Evolutionary conservation across 2,329 filamentous ascomycete genomes (phyloP).

Genomic region (Escovopsis weberi): DNA sequence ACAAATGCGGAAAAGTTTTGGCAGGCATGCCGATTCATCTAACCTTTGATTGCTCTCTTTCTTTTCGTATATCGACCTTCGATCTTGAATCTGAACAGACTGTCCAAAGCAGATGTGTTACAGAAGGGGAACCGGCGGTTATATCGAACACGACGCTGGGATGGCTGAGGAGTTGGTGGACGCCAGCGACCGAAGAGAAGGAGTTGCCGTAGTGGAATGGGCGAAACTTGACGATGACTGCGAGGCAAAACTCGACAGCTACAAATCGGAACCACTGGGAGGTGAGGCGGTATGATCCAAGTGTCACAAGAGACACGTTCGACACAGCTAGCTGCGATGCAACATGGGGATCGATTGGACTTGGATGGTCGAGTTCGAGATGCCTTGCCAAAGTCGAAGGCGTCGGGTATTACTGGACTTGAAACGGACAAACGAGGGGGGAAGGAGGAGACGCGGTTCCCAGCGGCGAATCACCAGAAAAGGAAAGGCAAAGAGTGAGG

Average conservation of each 20-base stretch:
- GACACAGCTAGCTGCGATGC: conserved; percentile 16
- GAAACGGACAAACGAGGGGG: conserved; percentile 8
- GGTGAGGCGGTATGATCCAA: conserved; percentile 13
- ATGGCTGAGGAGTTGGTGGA: conserved; percentile 29
- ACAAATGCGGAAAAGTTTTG: no score
- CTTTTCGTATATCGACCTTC: no score
- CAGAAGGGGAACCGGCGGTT: no score
- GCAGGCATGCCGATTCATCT: no score
- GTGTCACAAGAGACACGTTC: conserved; percentile 19
- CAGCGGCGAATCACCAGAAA: conserved; percentile 9
- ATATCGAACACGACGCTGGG: not conserved
- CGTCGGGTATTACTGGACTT: conserved; percentile 15
- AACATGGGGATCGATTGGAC: conserved; percentile 18
- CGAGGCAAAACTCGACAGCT: conserved; percentile 19
- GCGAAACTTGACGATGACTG: conserved; percentile 31
- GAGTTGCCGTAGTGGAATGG: conserved; percentile 23
- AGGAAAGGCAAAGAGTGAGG: conserved; percentile 8
- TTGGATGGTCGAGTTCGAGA: conserved; percentile 10
- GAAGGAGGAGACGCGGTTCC: conserved; percentile 10
- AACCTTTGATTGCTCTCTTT: no score
- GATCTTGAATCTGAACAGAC: no score
- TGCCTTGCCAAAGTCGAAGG: conserved; percentile 6
- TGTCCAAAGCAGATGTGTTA: no score
- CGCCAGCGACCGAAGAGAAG: conserved; percentile 40
- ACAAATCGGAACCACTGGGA: conserved; percentile 8